Evolutionary conservation across 2,329 filamentous ascomycete genomes (phyloP), one percentile per base, ranked within the genome.

Genomic region (Aspergillus ochraceus): DNA sequence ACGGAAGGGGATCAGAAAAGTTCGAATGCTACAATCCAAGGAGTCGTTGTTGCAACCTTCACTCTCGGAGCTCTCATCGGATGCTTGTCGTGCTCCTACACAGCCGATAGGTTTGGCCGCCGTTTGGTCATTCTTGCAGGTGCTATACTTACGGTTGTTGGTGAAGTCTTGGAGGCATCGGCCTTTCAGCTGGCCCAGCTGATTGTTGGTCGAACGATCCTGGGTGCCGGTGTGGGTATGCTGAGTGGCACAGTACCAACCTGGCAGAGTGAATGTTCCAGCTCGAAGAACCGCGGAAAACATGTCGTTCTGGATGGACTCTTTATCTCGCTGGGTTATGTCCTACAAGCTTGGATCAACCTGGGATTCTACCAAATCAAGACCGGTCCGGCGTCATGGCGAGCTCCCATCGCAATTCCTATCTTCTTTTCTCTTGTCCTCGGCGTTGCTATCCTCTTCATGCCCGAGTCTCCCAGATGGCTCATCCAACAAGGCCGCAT

Each of bases 51-150:
- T 6, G 54, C 36, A 14, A 56, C 47, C 3, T 81, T 80, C 64
- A 80, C 78, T 17, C 71, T 81, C 12, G 80, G 79, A 12, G 80
- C 78, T 49, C 74, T 82, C 10, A 73, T 81, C 54, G 80, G 80
- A 22, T 74, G 80, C 11, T 69, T 82, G 8, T 75, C 75, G 9
- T 81, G 79, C 66, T 75, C 77, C 24, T 78, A 76, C 60, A 70
- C 80, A 17, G 80, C 80, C 47, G 80, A 82, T 59, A 64, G 68
- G 11, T 74, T 81, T 14, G 80, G 81, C 54, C 78, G 80, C 54
- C 76, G 76, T 30, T 76, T 76, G 60, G 75, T 79, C 19, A 79
- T 81, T 60, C 76, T 81, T 57, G 62, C 74, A 11, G 79, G 74
- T 14, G 75, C 76, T 10, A 49, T 75, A 5, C 66, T 78, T 29